phyloP scores from a whole-genome alignment of 768 basidiomycete species.

The Pholiota microspora region DNA sequence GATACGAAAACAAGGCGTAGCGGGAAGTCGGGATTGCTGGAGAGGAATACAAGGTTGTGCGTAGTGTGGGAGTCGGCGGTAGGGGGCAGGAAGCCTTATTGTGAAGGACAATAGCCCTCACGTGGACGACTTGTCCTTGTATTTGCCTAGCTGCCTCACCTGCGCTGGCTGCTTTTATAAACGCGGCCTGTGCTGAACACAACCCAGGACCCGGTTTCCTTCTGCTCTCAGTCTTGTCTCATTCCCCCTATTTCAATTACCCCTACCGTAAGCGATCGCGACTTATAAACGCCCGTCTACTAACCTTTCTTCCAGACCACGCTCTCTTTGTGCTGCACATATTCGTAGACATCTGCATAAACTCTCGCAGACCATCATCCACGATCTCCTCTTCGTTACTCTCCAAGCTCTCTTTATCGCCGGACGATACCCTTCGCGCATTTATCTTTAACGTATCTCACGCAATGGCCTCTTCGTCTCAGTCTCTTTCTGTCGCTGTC shows the following conservation, averaged over 20 bases:
- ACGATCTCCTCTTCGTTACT: slow-evolving; percentile 34
- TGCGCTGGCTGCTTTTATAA: slow-evolving; percentile 13
- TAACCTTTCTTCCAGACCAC: slow-evolving; percentile 12
- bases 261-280: slow-evolving; percentile 12
- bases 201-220: slow-evolving; percentile 29
- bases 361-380: slow-evolving; percentile 8
- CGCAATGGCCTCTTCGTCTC: slow-evolving; percentile 40
- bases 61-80: slow-evolving; percentile 13
- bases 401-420: slow-evolving; percentile 44
- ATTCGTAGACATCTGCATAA: slow-evolving; percentile 14
- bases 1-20: slow-evolving; percentile 10
- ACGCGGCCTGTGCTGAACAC: slow-evolving; percentile 6
- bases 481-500: slow-evolving; percentile 64
- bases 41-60: slow-evolving; percentile 9
- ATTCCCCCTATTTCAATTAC: slow-evolving; percentile 2
- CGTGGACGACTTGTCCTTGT: slow-evolving; percentile 16
- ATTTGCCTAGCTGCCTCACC: slow-evolving; percentile 5
- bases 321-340: slow-evolving; percentile 15
- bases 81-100: slow-evolving; percentile 14
- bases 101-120: slow-evolving; percentile 21
- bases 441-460: slow-evolving; percentile 23
- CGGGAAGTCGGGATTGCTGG: slow-evolving; percentile 7
- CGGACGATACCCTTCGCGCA: slow-evolving; percentile 48
- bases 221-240: slow-evolving; percentile 16
- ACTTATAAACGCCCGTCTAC: slow-evolving; percentile 17